Evolutionary conservation across 2,329 filamentous ascomycete species (phyloP).

Genomic region (Talaromyces sp.): DNA sequence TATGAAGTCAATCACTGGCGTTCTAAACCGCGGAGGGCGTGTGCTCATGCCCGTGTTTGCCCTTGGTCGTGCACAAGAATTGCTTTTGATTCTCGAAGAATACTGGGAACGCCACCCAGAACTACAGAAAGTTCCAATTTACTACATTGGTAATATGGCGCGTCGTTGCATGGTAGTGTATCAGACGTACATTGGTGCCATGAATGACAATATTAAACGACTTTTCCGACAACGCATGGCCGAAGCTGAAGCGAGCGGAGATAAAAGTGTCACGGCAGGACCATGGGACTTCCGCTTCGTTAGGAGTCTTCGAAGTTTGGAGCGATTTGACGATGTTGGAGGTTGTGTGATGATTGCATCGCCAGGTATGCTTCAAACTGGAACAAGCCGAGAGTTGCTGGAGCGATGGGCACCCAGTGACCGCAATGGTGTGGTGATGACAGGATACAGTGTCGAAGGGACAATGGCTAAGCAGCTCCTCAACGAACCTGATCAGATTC

Average conservation of each 20-base stretch:
- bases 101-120: constrained; percentile 92
- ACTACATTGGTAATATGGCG: constrained; percentile 94
- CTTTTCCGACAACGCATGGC: constrained; percentile 93
- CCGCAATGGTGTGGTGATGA: constrained; percentile 98
- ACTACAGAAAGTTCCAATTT: constrained; percentile 89
- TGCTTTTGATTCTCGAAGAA: constrained; percentile 92
- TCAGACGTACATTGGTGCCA: constrained; percentile 95
- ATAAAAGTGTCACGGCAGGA: constrained; percentile 68
- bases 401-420: constrained; percentile 96
- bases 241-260: constrained; percentile 79
- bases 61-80: constrained; percentile 87
- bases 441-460: constrained; percentile 96
- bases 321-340: constrained; percentile 94
- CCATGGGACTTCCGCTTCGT: constrained; percentile 98
- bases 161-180: constrained; percentile 98
- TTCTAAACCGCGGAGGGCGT: constrained; percentile 87
- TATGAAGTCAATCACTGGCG: constrained; percentile 92
- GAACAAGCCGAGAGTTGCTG: constrained; percentile 86
- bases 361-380: constrained; percentile 97
- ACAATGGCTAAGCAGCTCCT: constrained; percentile 97
- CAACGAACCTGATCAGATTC: constrained; percentile 92
- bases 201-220: constrained; percentile 99
- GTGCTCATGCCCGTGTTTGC: constrained; percentile 96
- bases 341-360: constrained; percentile 96
- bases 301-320: constrained; percentile 85